These are phyloP conservation scores for Cubamyces lactineus DNA, from an alignment of 768 basidiomycete species.

Conservation along the genomic window DNA sequence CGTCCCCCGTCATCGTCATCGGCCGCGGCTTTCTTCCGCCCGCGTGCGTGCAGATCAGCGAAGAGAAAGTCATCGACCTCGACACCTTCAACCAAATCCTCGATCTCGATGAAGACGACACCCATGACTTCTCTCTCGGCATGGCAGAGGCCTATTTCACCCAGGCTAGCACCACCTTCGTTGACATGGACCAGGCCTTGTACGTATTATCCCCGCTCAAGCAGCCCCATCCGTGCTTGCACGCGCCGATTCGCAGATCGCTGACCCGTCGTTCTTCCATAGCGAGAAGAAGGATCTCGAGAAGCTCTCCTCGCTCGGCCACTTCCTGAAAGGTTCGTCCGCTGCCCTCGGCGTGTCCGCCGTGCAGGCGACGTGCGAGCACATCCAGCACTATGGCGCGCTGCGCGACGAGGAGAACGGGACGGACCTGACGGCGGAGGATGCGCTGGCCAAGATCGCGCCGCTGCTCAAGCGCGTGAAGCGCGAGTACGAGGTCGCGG, in stretches of 20 bases:
- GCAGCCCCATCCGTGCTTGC: not conserved
- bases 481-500: constrained; percentile 69
- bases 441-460: constrained; percentile 61
- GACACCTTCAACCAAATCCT: constrained; percentile 84
- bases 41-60: constrained; percentile 21
- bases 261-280: too few species aligned
- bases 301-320: constrained; percentile 75
- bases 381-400: constrained; percentile 87
- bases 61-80: constrained; percentile 65
- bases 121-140: constrained; percentile 70
- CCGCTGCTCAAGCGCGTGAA: constrained; percentile 61
- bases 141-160: constrained; percentile 83
- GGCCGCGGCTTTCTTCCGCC: constrained; percentile 7
- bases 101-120: constrained; percentile 88
- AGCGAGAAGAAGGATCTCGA: constrained; percentile 63
- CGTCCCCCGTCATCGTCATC: not conserved
- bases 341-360: constrained; percentile 85
- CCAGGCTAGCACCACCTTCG: constrained; percentile 79
- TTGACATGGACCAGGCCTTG: constrained; percentile 77
- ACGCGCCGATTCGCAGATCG: not conserved
- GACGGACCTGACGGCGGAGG: constrained; percentile 47
- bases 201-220: constrained; percentile 48
- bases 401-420: constrained; percentile 58
- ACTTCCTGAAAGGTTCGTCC: constrained; percentile 97
- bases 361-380: constrained; percentile 86